A percentile compares a stretch with the other conserved stretches of the same genome.
Conservation (phyloP, 2,329 filamentous ascomycete genomes). For the Phaeosphaeria sp. region DNA sequence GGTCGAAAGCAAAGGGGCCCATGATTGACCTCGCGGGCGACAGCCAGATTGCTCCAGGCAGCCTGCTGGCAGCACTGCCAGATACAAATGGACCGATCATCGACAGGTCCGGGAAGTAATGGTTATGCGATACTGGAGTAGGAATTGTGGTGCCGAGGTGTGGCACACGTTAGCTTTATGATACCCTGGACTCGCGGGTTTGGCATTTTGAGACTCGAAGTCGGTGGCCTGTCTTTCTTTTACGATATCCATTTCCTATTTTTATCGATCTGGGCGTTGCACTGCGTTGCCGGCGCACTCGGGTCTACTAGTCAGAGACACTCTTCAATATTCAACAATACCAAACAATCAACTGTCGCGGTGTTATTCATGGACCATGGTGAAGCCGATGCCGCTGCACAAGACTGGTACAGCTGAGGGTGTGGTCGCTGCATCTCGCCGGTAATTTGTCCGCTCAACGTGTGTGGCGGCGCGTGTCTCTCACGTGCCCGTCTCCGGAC, state of each 20-base stretch:
- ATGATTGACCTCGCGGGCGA: conserved; percentile 54
- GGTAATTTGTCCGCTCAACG: conserved; percentile 3
- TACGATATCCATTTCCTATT: neutral
- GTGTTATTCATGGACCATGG: too few relatives aligned
- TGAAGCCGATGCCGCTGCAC: too few relatives aligned
- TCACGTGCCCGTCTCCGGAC: conserved; percentile 6
- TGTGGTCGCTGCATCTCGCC: neutral
- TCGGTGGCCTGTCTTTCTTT: neutral
- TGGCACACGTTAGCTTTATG: conserved; percentile 4
- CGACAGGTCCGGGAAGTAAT: conserved; percentile 42
- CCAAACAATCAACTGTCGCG: neutral
- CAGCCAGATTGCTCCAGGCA: conserved; percentile 54
- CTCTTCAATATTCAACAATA: neutral
- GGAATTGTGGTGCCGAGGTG: neutral
- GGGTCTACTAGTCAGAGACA: neutral
- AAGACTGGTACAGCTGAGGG: too few relatives aligned
- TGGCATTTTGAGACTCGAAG: neutral
- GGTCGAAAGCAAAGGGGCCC: conserved; percentile 52
- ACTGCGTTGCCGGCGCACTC: neutral
- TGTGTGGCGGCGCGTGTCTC: neutral
- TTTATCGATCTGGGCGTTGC: neutral
- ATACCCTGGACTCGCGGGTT: conserved; percentile 3
- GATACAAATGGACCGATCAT: conserved; percentile 43
- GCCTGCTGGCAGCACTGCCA: conserved; percentile 55
- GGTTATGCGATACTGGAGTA: neutral